Base-by-base conservation (phyloP, 2,329 filamentous ascomycete genomes). In the Thelonectria olida region DNA sequence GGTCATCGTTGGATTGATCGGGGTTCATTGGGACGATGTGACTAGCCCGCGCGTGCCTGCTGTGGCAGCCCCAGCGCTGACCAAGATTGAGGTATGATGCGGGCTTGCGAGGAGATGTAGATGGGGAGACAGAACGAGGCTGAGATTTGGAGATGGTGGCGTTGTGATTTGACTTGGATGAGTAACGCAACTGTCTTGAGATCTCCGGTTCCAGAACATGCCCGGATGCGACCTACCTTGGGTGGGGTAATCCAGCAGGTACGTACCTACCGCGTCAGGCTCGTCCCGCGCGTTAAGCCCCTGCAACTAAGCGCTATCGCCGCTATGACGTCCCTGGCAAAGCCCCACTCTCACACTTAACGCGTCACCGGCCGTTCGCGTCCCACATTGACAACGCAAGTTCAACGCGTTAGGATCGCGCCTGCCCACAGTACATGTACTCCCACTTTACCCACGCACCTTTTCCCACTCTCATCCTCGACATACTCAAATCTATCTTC, bases 1-100 rank as follows among this genome's bases (percentile, higher is more conserved):
- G 69, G 49, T 83, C 77, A 48, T 71, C 69, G 48, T 60, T 47
- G 13, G 48, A 41, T 31, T 56, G 68, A 17, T 69, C 62, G 47
- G 56, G 15, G 58, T 76, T 77, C 66, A 69, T 67, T n/a, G 48
- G 56, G n/a, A 27, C 10, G 13, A 55, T 38, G 25, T 15, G 28
- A 19, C 10, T 23, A 27, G 53, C 45, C 25, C 12, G 31, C 31
- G n/a, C 15, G 47, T 52, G 39, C 19, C 25, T 31, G 22, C n/a
- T 20, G 13, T 25, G 13, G 31, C 13, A 5, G 23, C 31, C 13
- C 31, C 31, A 10, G 31, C 31, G 31, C 7, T 34, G n/a, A n/a
- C n/a, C n/a, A n/a, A n/a, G n/a, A n/a, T n/a, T n/a, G n/a, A n/a
- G n/a, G n/a, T n/a, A n/a, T n/a, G n/a, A n/a, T 34, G 31, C 15